Conservation (phyloP, 306 rosid genomes). For the Ceratonia siliqua region DNA sequence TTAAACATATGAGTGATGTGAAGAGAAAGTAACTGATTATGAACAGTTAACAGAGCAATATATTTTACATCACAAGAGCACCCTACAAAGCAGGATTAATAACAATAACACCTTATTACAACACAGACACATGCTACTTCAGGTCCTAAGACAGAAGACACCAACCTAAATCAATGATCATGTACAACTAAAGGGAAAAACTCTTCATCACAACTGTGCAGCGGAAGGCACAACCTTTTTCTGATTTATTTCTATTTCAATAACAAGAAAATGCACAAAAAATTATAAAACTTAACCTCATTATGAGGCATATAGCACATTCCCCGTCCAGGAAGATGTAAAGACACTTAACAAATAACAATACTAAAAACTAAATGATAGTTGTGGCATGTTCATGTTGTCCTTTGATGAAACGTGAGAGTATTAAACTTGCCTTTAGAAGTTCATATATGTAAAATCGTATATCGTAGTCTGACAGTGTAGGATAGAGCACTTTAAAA, state of each 20-base stretch:
- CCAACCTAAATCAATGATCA: slow-evolving; percentile 11
- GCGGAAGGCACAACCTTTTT: slow-evolving; percentile 8
- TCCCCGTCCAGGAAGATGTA: neutral
- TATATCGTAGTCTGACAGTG: slow-evolving; percentile 76
- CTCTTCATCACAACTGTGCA: neutral
- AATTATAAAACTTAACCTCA: slow-evolving; percentile 26
- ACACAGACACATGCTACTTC: neutral
- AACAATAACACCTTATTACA: neutral
- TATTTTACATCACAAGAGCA: neutral
- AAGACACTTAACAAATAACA: neutral
- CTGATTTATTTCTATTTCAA: neutral
- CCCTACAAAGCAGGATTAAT: neutral
- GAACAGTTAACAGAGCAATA: neutral
- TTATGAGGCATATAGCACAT: slow-evolving; percentile 1
- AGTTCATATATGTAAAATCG: slow-evolving; percentile 80
- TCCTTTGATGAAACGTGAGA: slow-evolving; percentile 14
- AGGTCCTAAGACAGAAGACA: neutral
- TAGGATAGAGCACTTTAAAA: slow-evolving; percentile 86
- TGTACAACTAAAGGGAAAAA: slow-evolving; percentile 4
- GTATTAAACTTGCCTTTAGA: slow-evolving; percentile 60
- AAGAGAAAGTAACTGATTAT: neutral
- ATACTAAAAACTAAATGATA: neutral
- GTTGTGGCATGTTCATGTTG: neutral
- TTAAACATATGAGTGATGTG: neutral
- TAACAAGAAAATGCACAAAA: neutral